Base-by-base conservation (phyloP, 1,284 basidiomycete genomes). In the Malassezia caprae region DNA sequence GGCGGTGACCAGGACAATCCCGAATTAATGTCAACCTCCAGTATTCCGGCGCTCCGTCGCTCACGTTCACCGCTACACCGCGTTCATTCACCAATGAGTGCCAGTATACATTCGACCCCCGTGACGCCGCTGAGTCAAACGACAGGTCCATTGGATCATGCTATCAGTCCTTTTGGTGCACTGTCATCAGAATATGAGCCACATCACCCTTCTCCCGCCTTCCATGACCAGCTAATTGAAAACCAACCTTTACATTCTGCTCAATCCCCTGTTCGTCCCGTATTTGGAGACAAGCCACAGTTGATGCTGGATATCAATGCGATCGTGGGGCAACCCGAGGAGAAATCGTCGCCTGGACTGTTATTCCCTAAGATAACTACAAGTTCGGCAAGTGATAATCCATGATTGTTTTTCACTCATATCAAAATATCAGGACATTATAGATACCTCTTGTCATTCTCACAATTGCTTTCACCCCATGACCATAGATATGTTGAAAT, bases 301-400 rank as follows among this genome's bases (percentile, higher is more conserved):
- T 39, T 39, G 37, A 39, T 39, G 17, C 37, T 39, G 37, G 37
- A 39, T 39, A 39, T 39, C 37, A 39, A 39, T 39, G 37, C 37
- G 37, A 39, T 39, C 37, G 11, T 39, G 37, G 37, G 37, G 6
- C 37, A 39, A 39, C 3, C 37, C 37, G 37, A 28, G 15, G 46
- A 49, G 2, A 49, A 28, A 27, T 26, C 37, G n/a, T 39, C 26
- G 15, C 17, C 30, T 6, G 5, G 30, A n/a, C 13, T 45, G 45
- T 34, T 27, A 26, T 35, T 45, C 10, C 51, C 51, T 3, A 53
- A 35, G 26, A 47, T 53, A 17, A 53, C 51, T 8, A 53, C 32
- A 17, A 47, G 51, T 40, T 46, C 32, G 26, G 27, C 37, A 21
- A 53, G 26, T 47, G 51, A 53, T 28, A 43, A 45, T 45, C 11